These are phyloP conservation scores for Polymyxa betae DNA, from an alignment of 208 protist genomes.

Conservation along the genomic window DNA sequence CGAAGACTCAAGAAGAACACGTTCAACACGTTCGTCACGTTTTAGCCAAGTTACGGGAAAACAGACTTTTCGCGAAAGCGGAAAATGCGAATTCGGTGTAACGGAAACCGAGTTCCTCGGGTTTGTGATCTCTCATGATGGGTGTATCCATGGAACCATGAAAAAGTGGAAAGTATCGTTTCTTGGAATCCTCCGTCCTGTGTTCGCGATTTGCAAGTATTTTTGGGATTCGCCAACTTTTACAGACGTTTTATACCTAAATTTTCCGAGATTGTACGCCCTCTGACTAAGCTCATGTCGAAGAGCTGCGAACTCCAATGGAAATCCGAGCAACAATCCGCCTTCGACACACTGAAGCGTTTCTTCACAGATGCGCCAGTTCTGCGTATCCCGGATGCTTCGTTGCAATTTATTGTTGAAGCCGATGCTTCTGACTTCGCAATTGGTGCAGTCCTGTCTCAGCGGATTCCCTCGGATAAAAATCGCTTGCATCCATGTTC, in stretches of 20 bases:
- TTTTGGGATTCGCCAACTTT: background rate
- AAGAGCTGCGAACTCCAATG: background rate
- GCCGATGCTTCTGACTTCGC: background rate
- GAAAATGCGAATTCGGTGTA: constrained; percentile 10
- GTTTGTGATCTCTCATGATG: too few relatives aligned
- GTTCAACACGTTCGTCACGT: background rate
- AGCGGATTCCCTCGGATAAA: background rate
- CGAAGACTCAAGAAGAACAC: background rate
- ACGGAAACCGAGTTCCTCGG: background rate
- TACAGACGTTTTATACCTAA: background rate
- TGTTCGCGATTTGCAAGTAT: too few relatives aligned
- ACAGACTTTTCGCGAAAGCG: background rate
- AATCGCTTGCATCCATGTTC: background rate
- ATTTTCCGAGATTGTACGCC: background rate
- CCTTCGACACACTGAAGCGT: background rate
- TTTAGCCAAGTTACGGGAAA: background rate
- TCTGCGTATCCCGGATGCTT: background rate
- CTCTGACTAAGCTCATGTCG: background rate
- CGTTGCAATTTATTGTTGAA: background rate
- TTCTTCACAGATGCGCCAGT: background rate
- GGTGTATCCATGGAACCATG: too few relatives aligned
- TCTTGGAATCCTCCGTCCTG: too few relatives aligned
- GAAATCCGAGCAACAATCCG: background rate
- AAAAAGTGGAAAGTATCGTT: too few relatives aligned
- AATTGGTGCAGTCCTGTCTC: background rate